Evolutionary conservation across 768 basidiomycete species (phyloP).

Genomic region (Russula ochroleuca): DNA sequence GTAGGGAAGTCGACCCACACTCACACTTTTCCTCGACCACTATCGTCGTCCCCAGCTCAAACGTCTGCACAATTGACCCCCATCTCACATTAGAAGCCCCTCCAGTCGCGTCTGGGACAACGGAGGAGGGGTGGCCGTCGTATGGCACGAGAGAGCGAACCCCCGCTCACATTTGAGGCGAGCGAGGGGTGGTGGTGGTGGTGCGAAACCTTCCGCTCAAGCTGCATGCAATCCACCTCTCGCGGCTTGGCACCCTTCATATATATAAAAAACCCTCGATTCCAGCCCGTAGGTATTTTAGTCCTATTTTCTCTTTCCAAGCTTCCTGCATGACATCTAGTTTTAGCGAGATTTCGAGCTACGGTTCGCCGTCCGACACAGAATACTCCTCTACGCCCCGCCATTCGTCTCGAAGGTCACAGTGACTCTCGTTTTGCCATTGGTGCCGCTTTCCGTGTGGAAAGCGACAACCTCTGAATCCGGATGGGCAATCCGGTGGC

Average conservation of each 20-base stretch:
- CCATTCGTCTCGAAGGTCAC: constrained; percentile 1
- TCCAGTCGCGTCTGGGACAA: too few species aligned
- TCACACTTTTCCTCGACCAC: neutral
- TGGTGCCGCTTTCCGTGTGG: neutral
- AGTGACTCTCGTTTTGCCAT: neutral
- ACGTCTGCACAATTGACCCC: too few species aligned
- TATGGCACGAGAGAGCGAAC: too few species aligned
- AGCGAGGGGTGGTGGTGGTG: too few species aligned
- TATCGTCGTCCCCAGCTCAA: too few species aligned
- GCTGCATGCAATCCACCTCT: neutral
- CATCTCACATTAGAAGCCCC: too few species aligned
- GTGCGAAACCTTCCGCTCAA: too few species aligned
- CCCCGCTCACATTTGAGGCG: too few species aligned
- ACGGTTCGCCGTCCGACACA: neutral
- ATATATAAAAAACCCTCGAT: neutral
- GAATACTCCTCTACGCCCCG: neutral
- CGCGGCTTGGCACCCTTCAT: neutral
- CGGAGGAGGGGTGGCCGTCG: too few species aligned
- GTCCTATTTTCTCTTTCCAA: neutral
- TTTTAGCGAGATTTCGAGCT: neutral
- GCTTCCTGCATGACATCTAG: neutral
- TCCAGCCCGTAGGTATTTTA: neutral
- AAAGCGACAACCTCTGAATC: neutral
- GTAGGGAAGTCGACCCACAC: neutral
- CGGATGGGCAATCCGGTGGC: neutral